phyloP scores from a whole-genome alignment of 2,329 filamentous ascomycete species.

The Exophiala viscosa region DNA sequence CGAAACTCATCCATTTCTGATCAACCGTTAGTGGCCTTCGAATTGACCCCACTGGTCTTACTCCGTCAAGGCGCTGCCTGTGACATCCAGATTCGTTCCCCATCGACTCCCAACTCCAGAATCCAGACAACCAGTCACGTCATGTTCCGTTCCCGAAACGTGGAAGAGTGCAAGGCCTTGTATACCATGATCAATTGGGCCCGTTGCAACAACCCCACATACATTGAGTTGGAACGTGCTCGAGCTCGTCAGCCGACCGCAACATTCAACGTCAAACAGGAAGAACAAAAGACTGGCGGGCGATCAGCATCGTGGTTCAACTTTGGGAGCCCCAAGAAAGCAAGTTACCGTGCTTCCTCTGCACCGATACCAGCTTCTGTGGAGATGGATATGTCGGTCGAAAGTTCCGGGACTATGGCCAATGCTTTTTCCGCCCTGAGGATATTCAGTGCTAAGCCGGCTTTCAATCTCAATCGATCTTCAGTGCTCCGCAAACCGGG shows the following conservation, averaged over 20 bases:
- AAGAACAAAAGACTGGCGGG: conserved; percentile 45
- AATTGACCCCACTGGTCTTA: conserved; percentile 86
- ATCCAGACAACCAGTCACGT: conserved; percentile 72
- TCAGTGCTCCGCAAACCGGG: conserved; percentile 52
- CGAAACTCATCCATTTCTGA: conserved; percentile 29
- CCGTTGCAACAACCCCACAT: conserved; percentile 88
- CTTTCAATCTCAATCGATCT: conserved; percentile 80
- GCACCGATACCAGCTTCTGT: conserved; percentile 51
- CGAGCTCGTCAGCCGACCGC: conserved; percentile 53
- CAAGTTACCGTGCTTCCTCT: conserved; percentile 57
- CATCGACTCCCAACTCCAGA: conserved; percentile 68
- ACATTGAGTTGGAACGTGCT: conserved; percentile 73
- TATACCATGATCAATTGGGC: conserved; percentile 85
- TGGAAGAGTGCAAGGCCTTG: conserved; percentile 73
- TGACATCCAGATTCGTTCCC: conserved; percentile 90
- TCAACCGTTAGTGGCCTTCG: conserved; percentile 64
- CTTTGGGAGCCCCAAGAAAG: conserved; percentile 49
- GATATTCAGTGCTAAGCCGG: conserved; percentile 67
- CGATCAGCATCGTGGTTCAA: conserved; percentile 42
- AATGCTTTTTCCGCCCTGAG: conserved; percentile 75
- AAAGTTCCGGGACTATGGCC: conserved; percentile 69
- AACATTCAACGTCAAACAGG: conserved; percentile 53
- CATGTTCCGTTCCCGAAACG: conserved; percentile 79
- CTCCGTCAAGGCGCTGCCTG: conserved; percentile 86
- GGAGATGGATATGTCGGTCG: conserved; percentile 54